Evolutionary conservation across 192 early-diverging fungal species (phyloP).

Genomic region (Backusella sp.): DNA sequence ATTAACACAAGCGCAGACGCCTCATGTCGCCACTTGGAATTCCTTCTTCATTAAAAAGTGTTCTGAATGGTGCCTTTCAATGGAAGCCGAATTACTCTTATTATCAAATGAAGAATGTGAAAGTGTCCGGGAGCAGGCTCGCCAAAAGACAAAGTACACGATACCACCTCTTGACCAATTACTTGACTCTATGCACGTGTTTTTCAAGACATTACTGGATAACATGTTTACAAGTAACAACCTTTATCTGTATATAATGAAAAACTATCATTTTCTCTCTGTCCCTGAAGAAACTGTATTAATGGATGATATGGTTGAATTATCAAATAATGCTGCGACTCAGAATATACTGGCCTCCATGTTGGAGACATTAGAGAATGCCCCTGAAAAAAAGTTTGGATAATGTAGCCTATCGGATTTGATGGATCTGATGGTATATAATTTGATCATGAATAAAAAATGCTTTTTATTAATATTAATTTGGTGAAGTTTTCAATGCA

Average conservation of each 20-base stretch:
- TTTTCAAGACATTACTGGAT: slow-evolving; percentile 1
- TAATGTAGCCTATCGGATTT: background rate
- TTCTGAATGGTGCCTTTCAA: slow-evolving; percentile 13
- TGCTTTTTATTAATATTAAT: background rate
- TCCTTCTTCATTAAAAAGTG: slow-evolving; percentile 5
- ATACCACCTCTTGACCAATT: background rate
- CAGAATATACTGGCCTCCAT: background rate
- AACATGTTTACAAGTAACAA: background rate
- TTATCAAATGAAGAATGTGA: background rate
- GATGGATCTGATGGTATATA: background rate
- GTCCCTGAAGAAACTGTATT: background rate
- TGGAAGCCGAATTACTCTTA: slow-evolving; percentile 14
- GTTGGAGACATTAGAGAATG: background rate
- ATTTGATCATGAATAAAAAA: background rate
- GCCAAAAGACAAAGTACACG: background rate
- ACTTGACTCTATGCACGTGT: background rate
- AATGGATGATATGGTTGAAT: background rate
- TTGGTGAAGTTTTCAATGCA: background rate
- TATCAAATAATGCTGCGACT: background rate
- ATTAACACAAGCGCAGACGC: background rate
- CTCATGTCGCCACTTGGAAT: slow-evolving; percentile 10
- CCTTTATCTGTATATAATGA: background rate
- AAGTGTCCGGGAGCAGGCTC: background rate
- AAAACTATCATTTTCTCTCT: slow-evolving; percentile 9
- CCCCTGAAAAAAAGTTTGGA: background rate